Evolutionary conservation across 1,284 basidiomycete species (phyloP).

Genomic region (Earliella scabrosa): DNA sequence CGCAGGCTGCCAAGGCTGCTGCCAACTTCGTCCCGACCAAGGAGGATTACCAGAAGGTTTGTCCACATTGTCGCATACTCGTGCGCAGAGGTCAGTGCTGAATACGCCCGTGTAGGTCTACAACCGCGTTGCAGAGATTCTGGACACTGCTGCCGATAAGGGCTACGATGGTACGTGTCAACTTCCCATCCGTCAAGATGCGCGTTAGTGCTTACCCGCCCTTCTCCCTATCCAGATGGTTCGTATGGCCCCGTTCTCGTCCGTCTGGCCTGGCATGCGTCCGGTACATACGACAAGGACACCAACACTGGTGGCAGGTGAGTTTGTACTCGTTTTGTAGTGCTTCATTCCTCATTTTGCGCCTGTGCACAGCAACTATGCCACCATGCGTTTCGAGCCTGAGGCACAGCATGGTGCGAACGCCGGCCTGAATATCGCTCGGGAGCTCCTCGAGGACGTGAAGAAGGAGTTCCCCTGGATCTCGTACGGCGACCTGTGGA

Average conservation of each 20-base stretch:
- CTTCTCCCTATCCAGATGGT: constrained; percentile 62
- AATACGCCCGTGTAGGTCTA: constrained; percentile 66
- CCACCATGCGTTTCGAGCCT: constrained; percentile 93
- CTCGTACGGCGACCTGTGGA: constrained; percentile 94
- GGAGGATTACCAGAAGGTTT: constrained; percentile 88
- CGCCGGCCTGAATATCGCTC: constrained; percentile 83
- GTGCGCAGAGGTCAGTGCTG: background rate
- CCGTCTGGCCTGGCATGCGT: constrained; percentile 93
- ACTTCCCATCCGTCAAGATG: background rate
- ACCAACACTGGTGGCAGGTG: constrained; percentile 87
- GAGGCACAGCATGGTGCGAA: constrained; percentile 90
- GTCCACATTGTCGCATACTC: constrained; percentile 1
- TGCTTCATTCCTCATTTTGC: background rate
- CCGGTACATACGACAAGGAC: constrained; percentile 92
- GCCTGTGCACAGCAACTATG: constrained; percentile 80
- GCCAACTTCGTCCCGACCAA: constrained; percentile 69
- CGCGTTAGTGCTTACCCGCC: background rate
- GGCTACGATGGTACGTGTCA: constrained; percentile 78
- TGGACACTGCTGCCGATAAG: constrained; percentile 70
- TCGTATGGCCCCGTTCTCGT: constrained; percentile 91
- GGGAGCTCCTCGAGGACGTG: constrained; percentile 85
- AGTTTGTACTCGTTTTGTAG: constrained; percentile 15
- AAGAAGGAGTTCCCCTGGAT: constrained; percentile 92
- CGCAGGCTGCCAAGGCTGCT: constrained; percentile 64
- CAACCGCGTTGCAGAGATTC: constrained; percentile 77